Percentiles rank a stretch among this genome's conserved stretches.
These are phyloP conservation scores for Senecio squalidus DNA, from an alignment of 140 eudicot species.

Conservation along the genomic window DNA sequence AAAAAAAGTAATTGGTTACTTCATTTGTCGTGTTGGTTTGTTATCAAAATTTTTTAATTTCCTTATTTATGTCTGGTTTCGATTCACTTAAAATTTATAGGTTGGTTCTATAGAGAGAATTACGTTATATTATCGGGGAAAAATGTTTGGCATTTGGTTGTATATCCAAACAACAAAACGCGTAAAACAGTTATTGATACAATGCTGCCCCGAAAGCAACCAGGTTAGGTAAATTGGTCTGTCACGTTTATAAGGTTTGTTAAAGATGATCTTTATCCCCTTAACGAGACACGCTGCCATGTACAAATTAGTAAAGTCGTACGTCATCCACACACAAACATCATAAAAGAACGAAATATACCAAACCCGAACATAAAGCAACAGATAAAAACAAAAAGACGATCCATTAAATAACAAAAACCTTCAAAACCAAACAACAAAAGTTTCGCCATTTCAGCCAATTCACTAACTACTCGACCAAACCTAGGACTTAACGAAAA, in stretches of 20 bases:
- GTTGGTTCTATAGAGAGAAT: too few species aligned
- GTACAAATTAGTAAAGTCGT: neutral
- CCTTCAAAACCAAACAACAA: slow-evolving; percentile 1
- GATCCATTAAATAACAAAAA: slow-evolving; percentile 5
- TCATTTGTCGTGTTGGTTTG: too few species aligned
- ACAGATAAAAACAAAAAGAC: neutral
- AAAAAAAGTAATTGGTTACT: too few species aligned
- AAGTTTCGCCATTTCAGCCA: neutral
- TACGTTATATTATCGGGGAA: too few species aligned
- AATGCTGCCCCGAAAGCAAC: neutral
- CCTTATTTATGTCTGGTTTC: too few species aligned
- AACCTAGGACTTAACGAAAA: neutral
- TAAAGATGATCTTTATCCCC: neutral
- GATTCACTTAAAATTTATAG: too few species aligned
- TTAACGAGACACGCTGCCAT: neutral
- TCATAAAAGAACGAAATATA: neutral
- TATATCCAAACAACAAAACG: too few species aligned
- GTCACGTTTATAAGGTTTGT: too few species aligned
- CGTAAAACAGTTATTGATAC: neutral
- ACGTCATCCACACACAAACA: neutral
- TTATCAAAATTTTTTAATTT: too few species aligned
- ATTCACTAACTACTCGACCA: neutral
- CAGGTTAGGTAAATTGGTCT: neutral
- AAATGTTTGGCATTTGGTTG: too few species aligned
- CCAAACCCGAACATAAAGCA: neutral